Base-by-base conservation (phyloP, 805 yeast species). In the Ogataea dorogensis region DNA sequence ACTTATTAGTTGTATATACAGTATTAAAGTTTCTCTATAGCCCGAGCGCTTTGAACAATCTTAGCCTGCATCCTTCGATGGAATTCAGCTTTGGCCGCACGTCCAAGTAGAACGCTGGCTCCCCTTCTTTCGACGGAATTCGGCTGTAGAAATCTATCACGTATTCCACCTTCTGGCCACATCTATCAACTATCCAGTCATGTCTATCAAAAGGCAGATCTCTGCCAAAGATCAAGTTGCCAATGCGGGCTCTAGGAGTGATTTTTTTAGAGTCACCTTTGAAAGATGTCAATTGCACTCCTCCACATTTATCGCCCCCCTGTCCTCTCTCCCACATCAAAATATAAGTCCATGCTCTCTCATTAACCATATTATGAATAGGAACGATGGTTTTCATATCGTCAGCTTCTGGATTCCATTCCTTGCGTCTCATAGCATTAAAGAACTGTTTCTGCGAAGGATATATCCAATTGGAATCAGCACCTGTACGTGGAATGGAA, bases 361-460 rank as follows among this genome's bases (percentile, higher is more conserved):
- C 98, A 58, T 91, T 91, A 21, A 91, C 97, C 24, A 85, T 78
- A 54, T 91, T 91, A 58, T 91, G 98, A 27, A 91, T 82, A 1
- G 98, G 98, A 3, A 91, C 95, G 12, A 91, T 86, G 1, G 91
- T 76, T 45, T 76, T 67, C 98, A 91, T 91, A 54, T 89, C 97
- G 6, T 64, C 59, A 0, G 83, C 83, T 8, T 77, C 65, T 2
- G 98, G 96, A 34, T 79, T 71, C 88, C 95, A 86, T 39, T 86
- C 75, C 54, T 91, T 91, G 31, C 98, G 75, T 49, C 76, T 68
- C 98, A 91, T 93, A 7, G 97, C 96, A 40, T 87, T 93, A 59
- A 69, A 91, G 56, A 91, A 91, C 67, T 91, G 97, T 57, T 86
- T 85, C 58, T 91, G 95, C 4, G 96, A 86, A 7, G 98, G 98